Base-by-base conservation (phyloP, 2,329 filamentous ascomycete genomes). In the Fusarium pininemorale region DNA sequence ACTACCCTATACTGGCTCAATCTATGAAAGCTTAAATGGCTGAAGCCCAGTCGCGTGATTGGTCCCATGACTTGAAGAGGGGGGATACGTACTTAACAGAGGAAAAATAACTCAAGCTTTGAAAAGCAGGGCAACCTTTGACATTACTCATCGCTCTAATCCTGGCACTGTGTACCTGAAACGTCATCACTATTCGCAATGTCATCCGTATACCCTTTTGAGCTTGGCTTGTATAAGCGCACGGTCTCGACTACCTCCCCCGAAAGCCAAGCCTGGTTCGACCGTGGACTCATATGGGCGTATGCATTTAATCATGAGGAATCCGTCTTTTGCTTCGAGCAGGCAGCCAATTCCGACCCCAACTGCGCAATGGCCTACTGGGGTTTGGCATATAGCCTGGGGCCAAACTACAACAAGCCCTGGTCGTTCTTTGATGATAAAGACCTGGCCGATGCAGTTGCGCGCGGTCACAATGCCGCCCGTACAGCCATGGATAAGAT, bases 251-350 rank as follows among this genome's bases (percentile, higher is more conserved):
- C 73, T 6, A 24, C 11, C 8, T 58, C 56, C 28, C 38, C 42
- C 5, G 60, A 73, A 24, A 53, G 60, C 3, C 89, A 93, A 77
- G 83, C 75, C 12, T 95, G 93, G 93, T 94, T 93, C 79, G 85
- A 92, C 78, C 89, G 92, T 16, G 93, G 92, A 6, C 83, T 95
- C n/a, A 84, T 91, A 28, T 95, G 93, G 93, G 87, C 86, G 48
- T 95, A 92, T 80, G 91, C 85, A 28, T 95, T 95, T 84, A 94
- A 95, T 78, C 92, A 94, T 77, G 91, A 92, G 73, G 93, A 94
- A 79, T 88, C 91, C 1, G 87, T 86, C 9, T 82, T 82, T 45
- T 94, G 92, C 81, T 94, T 93, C 75, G 83, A 90, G 75, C 82
- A 84, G 14, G 90, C 90, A n/a, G 86, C 90, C 38, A 79, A 80